These are phyloP conservation scores for Penicillium sp. DNA, from an alignment of 2,329 filamentous ascomycete genomes.

Conservation along the genomic window DNA sequence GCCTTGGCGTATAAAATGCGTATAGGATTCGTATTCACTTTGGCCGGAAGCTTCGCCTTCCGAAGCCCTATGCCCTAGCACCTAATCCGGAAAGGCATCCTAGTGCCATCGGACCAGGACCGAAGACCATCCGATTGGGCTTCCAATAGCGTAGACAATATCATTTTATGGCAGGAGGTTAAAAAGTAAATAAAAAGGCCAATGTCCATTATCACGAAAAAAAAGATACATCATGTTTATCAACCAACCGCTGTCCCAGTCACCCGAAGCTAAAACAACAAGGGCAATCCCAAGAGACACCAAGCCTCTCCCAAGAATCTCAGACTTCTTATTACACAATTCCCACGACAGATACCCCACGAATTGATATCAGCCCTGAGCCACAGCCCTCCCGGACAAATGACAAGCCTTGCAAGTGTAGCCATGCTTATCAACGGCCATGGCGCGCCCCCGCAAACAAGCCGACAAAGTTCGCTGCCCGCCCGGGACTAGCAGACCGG, in stretches of 20 bases:
- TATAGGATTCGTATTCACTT: not conserved
- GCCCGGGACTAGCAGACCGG: conserved; percentile 3
- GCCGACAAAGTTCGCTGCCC: conserved; percentile 20
- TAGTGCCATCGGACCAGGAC: conserved; percentile 1
- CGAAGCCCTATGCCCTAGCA: conserved; percentile 19
- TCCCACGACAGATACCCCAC: conserved; percentile 1
- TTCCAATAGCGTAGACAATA: not conserved
- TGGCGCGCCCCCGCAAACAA: conserved; percentile 12
- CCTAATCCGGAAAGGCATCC: not conserved
- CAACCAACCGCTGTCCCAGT: not conserved
- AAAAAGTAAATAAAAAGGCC: not conserved
- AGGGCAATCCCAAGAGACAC: conserved; percentile 11
- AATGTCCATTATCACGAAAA: not conserved
- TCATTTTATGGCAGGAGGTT: not conserved
- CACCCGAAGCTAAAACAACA: conserved; percentile 1
- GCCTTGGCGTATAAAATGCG: not conserved
- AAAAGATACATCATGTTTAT: not conserved
- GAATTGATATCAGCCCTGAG: conserved; percentile 1
- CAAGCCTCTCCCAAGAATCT: not conserved
- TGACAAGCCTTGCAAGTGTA: conserved; percentile 1
- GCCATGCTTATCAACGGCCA: conserved; percentile 9
- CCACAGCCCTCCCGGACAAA: conserved; percentile 3
- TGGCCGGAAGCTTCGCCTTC: conserved; percentile 5
- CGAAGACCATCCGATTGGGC: conserved; percentile 12
- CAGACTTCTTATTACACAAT: conserved; percentile 14